Percentiles rank a stretch among this genome's conserved stretches.
phyloP scores from a whole-genome alignment of 768 basidiomycete species.

The Chiua virens region DNA sequence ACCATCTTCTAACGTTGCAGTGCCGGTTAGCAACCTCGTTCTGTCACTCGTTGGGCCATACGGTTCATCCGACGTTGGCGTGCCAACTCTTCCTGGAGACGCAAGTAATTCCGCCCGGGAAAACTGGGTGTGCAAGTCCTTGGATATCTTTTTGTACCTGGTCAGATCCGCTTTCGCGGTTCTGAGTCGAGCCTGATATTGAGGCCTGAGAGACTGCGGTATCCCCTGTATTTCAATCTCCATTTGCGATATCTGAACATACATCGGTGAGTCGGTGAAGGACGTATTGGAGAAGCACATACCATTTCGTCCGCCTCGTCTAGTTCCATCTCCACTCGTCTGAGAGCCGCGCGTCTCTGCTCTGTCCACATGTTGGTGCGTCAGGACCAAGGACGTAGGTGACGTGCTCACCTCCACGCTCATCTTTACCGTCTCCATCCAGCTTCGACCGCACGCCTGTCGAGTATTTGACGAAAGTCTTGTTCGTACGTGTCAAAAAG shows the following conservation, averaged over 20 bases:
- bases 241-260: constrained; percentile 90
- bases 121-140: constrained; percentile 67
- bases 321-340: constrained; percentile 90
- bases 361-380: constrained; percentile 45
- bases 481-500: constrained; percentile 92
- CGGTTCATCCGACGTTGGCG: constrained; percentile 72
- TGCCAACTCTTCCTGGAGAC: constrained; percentile 36
- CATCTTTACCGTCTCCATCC: constrained; percentile 63
- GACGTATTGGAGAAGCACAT: constrained; percentile 17
- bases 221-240: constrained; percentile 97
- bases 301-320: constrained; percentile 99
- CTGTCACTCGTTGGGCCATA: constrained; percentile 72
- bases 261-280: background rate
- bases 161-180: constrained; percentile 73
- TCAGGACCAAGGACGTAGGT: background rate
- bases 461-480: constrained; percentile 84
- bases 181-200: constrained; percentile 75
- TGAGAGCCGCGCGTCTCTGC: constrained; percentile 73
- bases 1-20: constrained; percentile 79
- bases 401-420: constrained; percentile 60
- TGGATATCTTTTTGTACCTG: constrained; percentile 77
- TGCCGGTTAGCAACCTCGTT: constrained; percentile 77
- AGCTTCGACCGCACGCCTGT: constrained; percentile 76
- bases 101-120: constrained; percentile 80
- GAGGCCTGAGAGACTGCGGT: constrained; percentile 76